Percentiles rank a stretch among this genome's conserved stretches.
Conservation (phyloP, 371 early-diverging fungal genomes). For the Syncephalis plumigaleata region DNA sequence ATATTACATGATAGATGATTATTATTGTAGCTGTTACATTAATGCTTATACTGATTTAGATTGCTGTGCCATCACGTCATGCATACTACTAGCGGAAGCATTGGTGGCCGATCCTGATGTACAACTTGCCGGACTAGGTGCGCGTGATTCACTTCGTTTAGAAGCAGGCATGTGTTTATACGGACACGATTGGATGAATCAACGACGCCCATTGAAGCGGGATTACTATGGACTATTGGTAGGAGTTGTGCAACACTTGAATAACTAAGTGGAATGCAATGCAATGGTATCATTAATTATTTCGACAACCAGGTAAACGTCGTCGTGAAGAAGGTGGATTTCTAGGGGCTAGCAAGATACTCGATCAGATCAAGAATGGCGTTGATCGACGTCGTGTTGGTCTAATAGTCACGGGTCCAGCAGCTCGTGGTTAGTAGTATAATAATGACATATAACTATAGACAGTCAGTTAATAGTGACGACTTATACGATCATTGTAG, state of each 20-base stretch:
- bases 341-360: constrained; percentile 75
- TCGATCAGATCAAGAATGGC: constrained; percentile 74
- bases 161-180: constrained; percentile 96
- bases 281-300: too few species aligned
- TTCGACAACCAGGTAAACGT: too few species aligned
- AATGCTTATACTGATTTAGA: constrained; percentile 17
- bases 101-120: constrained; percentile 62
- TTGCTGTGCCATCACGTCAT: constrained; percentile 61
- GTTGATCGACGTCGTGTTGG: constrained; percentile 74
- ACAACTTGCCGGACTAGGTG: constrained; percentile 87
- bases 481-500: constrained; percentile 9
- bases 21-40: neutral
- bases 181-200: constrained; percentile 90
- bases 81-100: constrained; percentile 42
- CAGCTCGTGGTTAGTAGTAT: constrained; percentile 49
- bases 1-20: neutral
- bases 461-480: neutral
- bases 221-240: constrained; percentile 90
- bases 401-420: constrained; percentile 83
- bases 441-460: too few species aligned
- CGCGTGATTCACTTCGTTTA: constrained; percentile 84
- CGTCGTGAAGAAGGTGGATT: constrained; percentile 85
- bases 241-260: constrained; percentile 12
- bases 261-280: constrained; percentile 19
- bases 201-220: constrained; percentile 85